phyloP scores from a whole-genome alignment of 441 rosid genomes.

The Croton laevigatus region DNA sequence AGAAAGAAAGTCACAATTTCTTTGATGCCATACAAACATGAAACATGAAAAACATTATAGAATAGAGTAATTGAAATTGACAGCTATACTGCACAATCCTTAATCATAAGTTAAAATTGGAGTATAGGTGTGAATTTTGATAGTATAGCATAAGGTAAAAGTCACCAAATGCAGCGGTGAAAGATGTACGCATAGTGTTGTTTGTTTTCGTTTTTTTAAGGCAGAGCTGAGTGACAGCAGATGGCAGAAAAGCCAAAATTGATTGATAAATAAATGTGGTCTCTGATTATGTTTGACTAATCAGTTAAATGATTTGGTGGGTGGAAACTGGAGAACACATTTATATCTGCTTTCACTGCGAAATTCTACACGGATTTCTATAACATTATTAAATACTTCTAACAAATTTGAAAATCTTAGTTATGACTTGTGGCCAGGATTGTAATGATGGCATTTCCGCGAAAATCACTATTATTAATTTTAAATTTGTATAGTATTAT shows the following conservation, averaged over 20 bases:
- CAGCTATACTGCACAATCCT: too few species aligned
- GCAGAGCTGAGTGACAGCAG: neutral
- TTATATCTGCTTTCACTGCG: neutral
- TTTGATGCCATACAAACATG: too few species aligned
- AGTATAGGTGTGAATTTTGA: neutral
- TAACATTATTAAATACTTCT: too few species aligned
- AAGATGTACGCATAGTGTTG: neutral
- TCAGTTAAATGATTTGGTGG: neutral
- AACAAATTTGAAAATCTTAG: too few species aligned
- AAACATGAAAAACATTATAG: too few species aligned
- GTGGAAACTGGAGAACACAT: neutral
- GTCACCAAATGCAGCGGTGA: neutral
- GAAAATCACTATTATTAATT: too few species aligned
- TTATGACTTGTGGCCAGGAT: too few species aligned
- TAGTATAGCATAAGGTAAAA: neutral
- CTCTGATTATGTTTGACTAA: neutral
- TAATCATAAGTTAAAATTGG: neutral
- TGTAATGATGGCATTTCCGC: too few species aligned
- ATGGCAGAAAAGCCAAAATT: neutral
- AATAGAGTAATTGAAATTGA: too few species aligned
- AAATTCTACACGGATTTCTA: neutral
- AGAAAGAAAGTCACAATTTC: too few species aligned
- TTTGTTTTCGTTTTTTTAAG: neutral
- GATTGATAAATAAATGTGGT: neutral
- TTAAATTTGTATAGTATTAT: too few species aligned